Base-by-base conservation (phyloP, 73 alveolate genomes). In the Stentor coeruleus region DNA sequence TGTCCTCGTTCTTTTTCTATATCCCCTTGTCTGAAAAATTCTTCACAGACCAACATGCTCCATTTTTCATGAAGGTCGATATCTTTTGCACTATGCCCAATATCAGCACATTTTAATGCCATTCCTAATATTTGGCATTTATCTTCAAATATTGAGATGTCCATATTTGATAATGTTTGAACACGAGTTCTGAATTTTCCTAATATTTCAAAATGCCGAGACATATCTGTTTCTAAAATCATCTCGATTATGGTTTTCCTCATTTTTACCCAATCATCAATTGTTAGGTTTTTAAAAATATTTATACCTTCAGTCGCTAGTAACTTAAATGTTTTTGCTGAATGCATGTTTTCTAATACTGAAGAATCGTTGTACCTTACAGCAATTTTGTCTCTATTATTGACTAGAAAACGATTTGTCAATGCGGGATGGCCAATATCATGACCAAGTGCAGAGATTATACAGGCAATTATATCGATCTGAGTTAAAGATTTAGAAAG, bases 161-260 rank as follows among this genome's bases (percentile, higher is more conserved):
- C 41, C 11, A 28, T 11, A 26, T n/a, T 60, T 26, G 80, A 60
- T 14, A 60, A 26, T 60, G 80, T 60, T 6, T 14, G 6, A 11
- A 75, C 76, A 57, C 86, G 38, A 33, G 77, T 26, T 55, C 79
- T 84, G 36, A 84, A 80, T 39, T 49, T 84, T 6, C 76, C 90
- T 11, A 84, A n/a, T 28, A 36, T 42, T 3, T 79, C 59, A 35
- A 84, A 84, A 85, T 93, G 98, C 66, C 77, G 82, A 31, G 92
- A 89, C 98, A 93, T 93, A 85, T 93, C 98, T 0, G 98, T 93
- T 3, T 95, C 95, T 40, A 93, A 82, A 3, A 93, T 92, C 77
- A 92, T 86, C 36, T 83, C 93, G 33, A 93, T 82, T 87, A 93
- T 84, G 77, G 90, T 82, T 81, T 91, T 91, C 81, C 98, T 90